These are phyloP conservation scores for Fraxinus excelsior DNA, from an alignment of 257 asterid genomes.

Conservation along the genomic window DNA sequence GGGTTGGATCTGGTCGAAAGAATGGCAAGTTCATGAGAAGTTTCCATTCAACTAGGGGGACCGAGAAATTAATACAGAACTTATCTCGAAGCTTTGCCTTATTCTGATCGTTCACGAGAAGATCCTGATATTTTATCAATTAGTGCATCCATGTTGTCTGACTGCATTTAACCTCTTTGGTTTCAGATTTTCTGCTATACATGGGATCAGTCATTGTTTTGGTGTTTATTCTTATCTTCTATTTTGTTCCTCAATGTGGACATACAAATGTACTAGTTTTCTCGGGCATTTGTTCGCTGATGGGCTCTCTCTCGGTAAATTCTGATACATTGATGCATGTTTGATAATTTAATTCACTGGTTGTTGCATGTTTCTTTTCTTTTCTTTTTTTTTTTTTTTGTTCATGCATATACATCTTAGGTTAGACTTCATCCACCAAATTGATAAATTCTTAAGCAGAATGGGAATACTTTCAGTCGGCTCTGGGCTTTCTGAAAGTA, in stretches of 20 bases:
- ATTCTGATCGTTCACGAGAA: neutral
- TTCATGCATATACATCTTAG: slow-evolving; percentile 8
- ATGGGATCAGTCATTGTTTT: slow-evolving; percentile 76
- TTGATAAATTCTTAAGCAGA: neutral
- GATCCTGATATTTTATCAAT: neutral
- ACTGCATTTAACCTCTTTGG: slow-evolving; percentile 25
- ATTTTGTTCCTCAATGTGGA: slow-evolving; percentile 81
- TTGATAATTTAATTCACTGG: neutral
- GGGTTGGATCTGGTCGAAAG: neutral
- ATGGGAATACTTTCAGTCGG: neutral
- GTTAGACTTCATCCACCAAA: neutral
- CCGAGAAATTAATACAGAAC: neutral
- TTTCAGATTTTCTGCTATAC: slow-evolving; percentile 75
- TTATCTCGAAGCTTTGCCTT: neutral
- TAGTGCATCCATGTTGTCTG: neutral
- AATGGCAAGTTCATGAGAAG: too few relatives aligned
- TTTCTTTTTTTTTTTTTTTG: neutral
- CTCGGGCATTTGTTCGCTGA: slow-evolving; percentile 85
- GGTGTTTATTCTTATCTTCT: slow-evolving; percentile 74
- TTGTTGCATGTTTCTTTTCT: neutral
- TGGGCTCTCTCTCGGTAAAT: slow-evolving; percentile 94
- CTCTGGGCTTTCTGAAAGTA: neutral
- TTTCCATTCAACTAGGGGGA: neutral
- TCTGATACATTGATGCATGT: slow-evolving; percentile 24
- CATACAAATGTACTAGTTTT: slow-evolving; percentile 73